These are phyloP conservation scores for Triadica sebifera DNA, from an alignment of 345 rosid genomes.

Conservation along the genomic window DNA sequence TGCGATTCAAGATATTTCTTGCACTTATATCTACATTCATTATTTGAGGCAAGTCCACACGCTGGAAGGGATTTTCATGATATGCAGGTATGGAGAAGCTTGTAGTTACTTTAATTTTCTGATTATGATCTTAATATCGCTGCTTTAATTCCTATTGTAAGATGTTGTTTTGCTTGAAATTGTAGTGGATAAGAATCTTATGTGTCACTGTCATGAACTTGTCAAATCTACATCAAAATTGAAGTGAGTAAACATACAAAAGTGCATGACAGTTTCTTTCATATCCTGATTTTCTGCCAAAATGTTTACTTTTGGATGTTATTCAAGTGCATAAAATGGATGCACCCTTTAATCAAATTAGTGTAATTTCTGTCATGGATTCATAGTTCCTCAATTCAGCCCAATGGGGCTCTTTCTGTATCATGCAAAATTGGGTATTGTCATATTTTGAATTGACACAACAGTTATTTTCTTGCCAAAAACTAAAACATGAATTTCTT, in stretches of 20 bases:
- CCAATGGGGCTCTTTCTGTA: background rate
- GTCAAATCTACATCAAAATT: background rate
- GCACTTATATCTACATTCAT: slow-evolving; percentile 74
- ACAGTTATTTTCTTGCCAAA: background rate
- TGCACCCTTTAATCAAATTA: background rate
- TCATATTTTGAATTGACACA: background rate
- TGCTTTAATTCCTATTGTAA: background rate
- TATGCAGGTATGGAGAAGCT: slow-evolving; percentile 72
- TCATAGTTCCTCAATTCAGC: background rate
- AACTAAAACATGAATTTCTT: background rate
- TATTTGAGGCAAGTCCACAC: slow-evolving; percentile 79
- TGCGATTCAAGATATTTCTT: slow-evolving; percentile 84
- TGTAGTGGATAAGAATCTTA: background rate
- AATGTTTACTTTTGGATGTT: background rate
- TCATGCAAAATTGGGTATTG: background rate
- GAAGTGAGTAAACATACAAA: background rate
- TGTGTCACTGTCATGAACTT: background rate
- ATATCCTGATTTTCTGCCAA: background rate
- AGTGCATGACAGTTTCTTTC: background rate
- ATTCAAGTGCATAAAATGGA: background rate
- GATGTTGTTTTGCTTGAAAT: slow-evolving; percentile 4
- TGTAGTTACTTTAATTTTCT: background rate
- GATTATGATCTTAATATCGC: background rate
- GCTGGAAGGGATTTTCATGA: slow-evolving; percentile 90
- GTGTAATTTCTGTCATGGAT: background rate